Evolutionary conservation across 2,329 filamentous ascomycete genomes (phyloP).

Genomic region (Paecilomyces formosus): DNA sequence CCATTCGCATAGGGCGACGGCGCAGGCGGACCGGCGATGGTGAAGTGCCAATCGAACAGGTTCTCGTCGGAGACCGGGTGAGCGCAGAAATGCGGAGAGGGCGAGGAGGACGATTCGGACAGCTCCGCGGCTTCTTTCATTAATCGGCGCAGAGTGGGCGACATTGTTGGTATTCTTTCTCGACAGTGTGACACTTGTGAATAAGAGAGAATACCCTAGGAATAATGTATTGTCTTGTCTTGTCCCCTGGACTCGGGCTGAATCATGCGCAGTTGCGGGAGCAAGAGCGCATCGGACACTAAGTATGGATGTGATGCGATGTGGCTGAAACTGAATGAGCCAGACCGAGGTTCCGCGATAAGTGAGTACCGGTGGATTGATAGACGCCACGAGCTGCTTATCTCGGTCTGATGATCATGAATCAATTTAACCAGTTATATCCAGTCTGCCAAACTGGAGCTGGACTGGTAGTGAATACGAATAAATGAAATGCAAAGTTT

Average conservation of each 20-base stretch:
- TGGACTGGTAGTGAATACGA: no score
- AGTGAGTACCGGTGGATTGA: no score
- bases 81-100: constrained; percentile 79
- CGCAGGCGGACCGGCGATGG: constrained; percentile 76
- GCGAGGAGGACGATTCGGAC: constrained; percentile 60
- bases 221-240: no score
- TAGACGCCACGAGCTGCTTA: no score
- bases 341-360: no score
- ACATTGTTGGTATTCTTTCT: constrained; percentile 13
- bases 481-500: no score
- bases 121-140: constrained; percentile 87
- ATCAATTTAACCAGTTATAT: no score
- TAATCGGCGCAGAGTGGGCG: constrained; percentile 28
- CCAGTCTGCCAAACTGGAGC: no score
- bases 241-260: not conserved
- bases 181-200: no score
- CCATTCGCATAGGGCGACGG: constrained; percentile 70
- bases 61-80: constrained; percentile 72
- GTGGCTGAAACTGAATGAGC: constrained; percentile 20
- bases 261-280: constrained; percentile 14
- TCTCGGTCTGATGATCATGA: no score
- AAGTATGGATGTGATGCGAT: constrained; percentile 28
- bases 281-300: no score
- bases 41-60: constrained; percentile 99
- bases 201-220: no score